A percentile compares a stretch with the other conserved stretches of the same genome.
These are phyloP conservation scores for Ganoderma sp. DNA, from an alignment of 1,284 basidiomycete species.

Conservation along the genomic window DNA sequence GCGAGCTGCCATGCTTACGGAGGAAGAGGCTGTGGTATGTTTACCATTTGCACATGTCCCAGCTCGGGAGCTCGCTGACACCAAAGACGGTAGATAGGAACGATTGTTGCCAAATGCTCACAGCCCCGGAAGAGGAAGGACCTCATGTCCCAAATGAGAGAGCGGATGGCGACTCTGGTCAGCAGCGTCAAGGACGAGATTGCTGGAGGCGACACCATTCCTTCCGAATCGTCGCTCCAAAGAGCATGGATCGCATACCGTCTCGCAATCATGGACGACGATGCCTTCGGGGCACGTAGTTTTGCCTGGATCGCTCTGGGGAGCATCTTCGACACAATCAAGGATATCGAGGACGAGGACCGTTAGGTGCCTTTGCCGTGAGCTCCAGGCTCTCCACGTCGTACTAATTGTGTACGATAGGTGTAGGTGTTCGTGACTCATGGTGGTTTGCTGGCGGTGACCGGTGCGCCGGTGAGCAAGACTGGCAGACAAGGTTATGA, in stretches of 20 bases:
- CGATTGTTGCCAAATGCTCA: slow-evolving; percentile 64
- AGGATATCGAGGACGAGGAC: slow-evolving; percentile 44
- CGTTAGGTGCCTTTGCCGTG: slow-evolving; percentile 17
- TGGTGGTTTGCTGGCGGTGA: too few relatives aligned
- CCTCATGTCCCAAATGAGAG: slow-evolving; percentile 57
- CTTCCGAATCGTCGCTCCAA: slow-evolving; percentile 47
- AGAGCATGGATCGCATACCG: slow-evolving; percentile 61
- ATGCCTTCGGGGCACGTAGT: slow-evolving; percentile 60
- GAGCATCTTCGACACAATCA: slow-evolving; percentile 53
- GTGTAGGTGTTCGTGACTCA: too few relatives aligned
- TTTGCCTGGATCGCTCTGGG: slow-evolving; percentile 67
- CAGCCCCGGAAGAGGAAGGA: slow-evolving; percentile 61
- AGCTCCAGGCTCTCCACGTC: not conserved
- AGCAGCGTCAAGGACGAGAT: slow-evolving; percentile 53
- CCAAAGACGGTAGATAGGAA: slow-evolving; percentile 48
- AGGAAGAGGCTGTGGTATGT: slow-evolving; percentile 59
- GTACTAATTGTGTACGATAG: not conserved
- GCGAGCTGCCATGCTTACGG: slow-evolving; percentile 53
- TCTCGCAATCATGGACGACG: slow-evolving; percentile 45
- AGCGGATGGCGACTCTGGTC: slow-evolving; percentile 58
- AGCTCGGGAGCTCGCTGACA: too few relatives aligned
- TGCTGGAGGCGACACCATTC: slow-evolving; percentile 50
- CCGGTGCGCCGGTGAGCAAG: too few relatives aligned
- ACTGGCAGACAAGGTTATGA: too few relatives aligned
- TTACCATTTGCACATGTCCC: not conserved